phyloP scores from a whole-genome alignment of 768 basidiomycete species.

The Thelephora ganbajun region DNA sequence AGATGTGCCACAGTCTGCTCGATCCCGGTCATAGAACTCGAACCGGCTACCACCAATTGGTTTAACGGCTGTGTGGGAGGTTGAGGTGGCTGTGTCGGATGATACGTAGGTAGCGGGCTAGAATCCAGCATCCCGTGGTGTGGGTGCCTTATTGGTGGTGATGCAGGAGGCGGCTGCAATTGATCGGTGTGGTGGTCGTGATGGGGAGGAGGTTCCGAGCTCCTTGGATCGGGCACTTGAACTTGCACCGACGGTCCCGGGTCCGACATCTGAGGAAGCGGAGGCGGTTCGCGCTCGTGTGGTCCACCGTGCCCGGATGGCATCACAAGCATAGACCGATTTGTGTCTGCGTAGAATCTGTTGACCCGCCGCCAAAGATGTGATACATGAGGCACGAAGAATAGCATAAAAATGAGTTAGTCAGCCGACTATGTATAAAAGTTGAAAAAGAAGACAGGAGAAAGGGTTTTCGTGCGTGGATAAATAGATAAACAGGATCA shows the following conservation, averaged over 20 bases:
- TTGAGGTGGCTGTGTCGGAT: neutral
- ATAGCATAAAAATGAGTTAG: neutral
- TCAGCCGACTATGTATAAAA: no score
- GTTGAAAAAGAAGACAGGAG: no score
- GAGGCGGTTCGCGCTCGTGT: neutral
- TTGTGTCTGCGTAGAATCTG: neutral
- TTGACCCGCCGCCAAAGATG: neutral
- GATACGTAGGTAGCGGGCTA: neutral
- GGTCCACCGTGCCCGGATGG: no score
- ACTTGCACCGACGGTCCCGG: neutral
- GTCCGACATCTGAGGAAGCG: neutral
- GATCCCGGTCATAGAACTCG: neutral
- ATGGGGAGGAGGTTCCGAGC: neutral
- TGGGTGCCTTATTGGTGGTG: neutral
- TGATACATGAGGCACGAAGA: neutral
- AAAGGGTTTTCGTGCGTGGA: no score
- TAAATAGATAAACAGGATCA: no score
- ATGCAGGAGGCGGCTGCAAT: neutral
- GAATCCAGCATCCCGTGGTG: neutral
- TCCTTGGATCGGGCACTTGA: neutral
- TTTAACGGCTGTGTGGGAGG: neutral
- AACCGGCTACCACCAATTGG: neutral
- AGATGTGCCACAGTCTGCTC: conserved; percentile 33
- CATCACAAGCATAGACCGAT: neutral
- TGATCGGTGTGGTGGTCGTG: neutral